phyloP scores from a whole-genome alignment of 345 rosid genomes.

The Conringia planisiliqua region DNA sequence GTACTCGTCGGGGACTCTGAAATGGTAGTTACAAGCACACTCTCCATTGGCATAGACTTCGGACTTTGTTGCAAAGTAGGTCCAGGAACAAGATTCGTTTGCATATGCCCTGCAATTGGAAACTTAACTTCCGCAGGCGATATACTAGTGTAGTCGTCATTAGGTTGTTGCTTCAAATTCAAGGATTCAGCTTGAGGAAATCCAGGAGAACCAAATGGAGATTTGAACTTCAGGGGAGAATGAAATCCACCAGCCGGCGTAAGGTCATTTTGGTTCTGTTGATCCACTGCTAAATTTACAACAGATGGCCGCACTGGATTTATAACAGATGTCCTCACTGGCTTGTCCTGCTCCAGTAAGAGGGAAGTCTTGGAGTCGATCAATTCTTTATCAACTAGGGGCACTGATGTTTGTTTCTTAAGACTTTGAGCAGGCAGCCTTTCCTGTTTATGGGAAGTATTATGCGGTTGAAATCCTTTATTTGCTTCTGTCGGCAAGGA shows the following conservation, averaged over 20 bases:
- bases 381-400: constrained; percentile 47
- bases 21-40: constrained; percentile 17
- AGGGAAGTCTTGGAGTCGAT: constrained; percentile 35
- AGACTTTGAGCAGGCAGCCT: constrained; percentile 31
- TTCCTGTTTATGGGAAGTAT: constrained; percentile 30
- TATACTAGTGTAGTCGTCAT: constrained; percentile 23
- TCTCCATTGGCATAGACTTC: constrained; percentile 30
- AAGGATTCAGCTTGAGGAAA: constrained; percentile 33
- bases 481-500: constrained; percentile 34
- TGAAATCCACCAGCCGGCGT: constrained; percentile 28
- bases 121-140: constrained; percentile 36
- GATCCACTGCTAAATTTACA: constrained; percentile 34
- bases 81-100: constrained; percentile 37
- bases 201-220: constrained; percentile 42
- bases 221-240: constrained; percentile 38
- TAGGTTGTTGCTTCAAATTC: constrained; percentile 36
- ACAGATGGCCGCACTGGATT: constrained; percentile 30
- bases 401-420: constrained; percentile 34
- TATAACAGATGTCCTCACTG: constrained; percentile 26
- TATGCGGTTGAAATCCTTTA: constrained; percentile 33
- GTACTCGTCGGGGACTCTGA: constrained; percentile 15
- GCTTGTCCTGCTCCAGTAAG: constrained; percentile 39
- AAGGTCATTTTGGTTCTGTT: constrained; percentile 33
- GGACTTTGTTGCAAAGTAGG: constrained; percentile 40
- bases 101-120: constrained; percentile 36